Base-by-base conservation (phyloP, 2,329 filamentous ascomycete genomes). In the Aspergillus awamori region DNA sequence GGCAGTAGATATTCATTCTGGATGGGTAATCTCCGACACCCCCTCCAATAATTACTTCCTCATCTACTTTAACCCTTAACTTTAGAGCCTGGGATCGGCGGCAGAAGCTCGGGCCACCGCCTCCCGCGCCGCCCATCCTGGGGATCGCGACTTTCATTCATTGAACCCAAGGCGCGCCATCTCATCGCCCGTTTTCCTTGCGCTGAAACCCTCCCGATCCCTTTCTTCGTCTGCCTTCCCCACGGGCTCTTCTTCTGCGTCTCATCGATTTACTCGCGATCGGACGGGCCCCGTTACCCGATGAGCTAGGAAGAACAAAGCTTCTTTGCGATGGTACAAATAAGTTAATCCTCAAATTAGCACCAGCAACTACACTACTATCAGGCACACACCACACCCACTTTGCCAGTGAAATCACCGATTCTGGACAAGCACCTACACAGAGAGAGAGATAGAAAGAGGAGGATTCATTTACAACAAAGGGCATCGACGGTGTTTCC, bases 111-210 rank as follows among this genome's bases (percentile, higher is more conserved):
- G 74, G 74, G 69, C 73, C 74, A 72, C 51, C 53, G 47, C 51
- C 57, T 62, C 45, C 61, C 63, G 62, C 65, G 63, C 59, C 65
- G 65, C 65, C 63, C 51, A 68, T 69, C 65, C 67, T 70, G 72
- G 69, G 73, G 73, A 75, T 76, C 74, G 74, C 74, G 74, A 76
- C 73, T 75, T 72, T 70, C 63, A 58, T 45, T 48, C 63, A 58
- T 45, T 48, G 61, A 58, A 53, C 66, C 66, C 65, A 64, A 63
- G 33, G 33, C 33, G 67, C 69, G 71, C 68, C 67, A 64, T 63
- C 62, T 65, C 55, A 57, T 57, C 63, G 54, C 56, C 59, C 63
- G 63, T 64, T 67, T 36, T 33, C 26, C 26, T 30, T 53, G 30
- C 30, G 28, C 41, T 30, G 33, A 26, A 36, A 13, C 36, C 11